Evolutionary conservation across 2,329 filamentous ascomycete species (phyloP).

Genomic region (Pseudopyrenochaeta lycopersici): DNA sequence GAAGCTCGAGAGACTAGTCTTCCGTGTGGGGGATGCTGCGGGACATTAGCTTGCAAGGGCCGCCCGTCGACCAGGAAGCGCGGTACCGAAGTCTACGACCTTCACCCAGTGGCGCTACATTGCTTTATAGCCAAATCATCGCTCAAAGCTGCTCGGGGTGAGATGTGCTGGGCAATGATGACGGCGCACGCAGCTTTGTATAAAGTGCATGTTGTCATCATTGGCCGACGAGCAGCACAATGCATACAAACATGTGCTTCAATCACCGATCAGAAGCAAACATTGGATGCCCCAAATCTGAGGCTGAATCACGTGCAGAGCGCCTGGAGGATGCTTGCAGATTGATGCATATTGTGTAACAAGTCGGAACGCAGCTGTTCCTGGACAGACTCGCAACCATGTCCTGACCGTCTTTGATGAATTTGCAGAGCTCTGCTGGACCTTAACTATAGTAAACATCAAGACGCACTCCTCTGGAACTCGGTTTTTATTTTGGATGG

Average conservation of each 20-base stretch:
- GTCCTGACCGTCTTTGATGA: not conserved
- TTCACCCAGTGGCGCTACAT: constrained; percentile 11
- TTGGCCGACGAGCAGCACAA: not conserved
- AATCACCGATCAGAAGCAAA: not conserved
- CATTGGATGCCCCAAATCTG: constrained; percentile 8
- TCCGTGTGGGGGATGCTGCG: constrained; percentile 23
- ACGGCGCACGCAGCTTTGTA: not conserved
- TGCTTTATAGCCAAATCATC: constrained; percentile 2
- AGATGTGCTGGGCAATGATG: constrained; percentile 5
- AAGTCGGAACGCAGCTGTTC: not conserved
- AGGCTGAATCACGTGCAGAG: constrained; percentile 15
- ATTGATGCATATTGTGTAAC: not conserved
- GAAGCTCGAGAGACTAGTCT: constrained; percentile 32
- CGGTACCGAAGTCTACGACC: constrained; percentile 13
- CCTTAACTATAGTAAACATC: too few relatives aligned
- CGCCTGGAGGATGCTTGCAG: constrained; percentile 1
- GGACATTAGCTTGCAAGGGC: constrained; percentile 15
- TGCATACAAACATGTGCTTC: constrained; percentile 3
- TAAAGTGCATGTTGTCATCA: not conserved
- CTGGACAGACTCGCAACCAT: not conserved
- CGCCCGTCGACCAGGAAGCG: constrained; percentile 7
- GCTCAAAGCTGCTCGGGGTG: not conserved
- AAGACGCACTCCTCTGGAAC: not conserved
- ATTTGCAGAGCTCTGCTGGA: too few relatives aligned
- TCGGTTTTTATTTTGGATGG: not conserved